Evolutionary conservation across 495 filamentous ascomycete genomes (phyloP), one percentile per base, ranked within the genome.

Genomic region (Podospora pseudopauciseta): DNA sequence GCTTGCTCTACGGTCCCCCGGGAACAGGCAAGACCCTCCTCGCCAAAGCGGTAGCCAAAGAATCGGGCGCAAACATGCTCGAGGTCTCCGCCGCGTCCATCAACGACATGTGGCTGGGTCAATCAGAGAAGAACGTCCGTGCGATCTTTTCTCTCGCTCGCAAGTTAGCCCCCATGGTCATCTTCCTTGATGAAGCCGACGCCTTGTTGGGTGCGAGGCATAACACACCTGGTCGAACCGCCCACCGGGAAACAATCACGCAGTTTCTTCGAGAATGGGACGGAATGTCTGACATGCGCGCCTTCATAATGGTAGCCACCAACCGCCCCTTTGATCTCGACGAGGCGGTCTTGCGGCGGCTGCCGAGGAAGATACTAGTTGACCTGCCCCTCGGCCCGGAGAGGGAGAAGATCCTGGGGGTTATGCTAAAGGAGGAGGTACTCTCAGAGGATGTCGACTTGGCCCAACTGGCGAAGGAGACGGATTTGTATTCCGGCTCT

Each of bases 231-330:
- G 82, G 82, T 27, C 86, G 87, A 67, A 75, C 85, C 1, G 86
- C 85, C 15, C 91, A 95, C 74, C 87, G 95, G 58, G 95, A 98
- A 79, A 89, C 95, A 59, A 96, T 99, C 80, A 99, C 97, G 70
- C 94, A 98, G 76, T 99, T 98, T 76, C 81, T 99, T 49, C 87
- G 92, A n/a, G 95, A 98, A 77, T 99, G 95, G 95, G 95, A 97
- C 72, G 95, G 96, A 18, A 90, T 99, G 86, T 90, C 88, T 55
- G 89, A 92, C 69, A 83, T 88, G 60, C 90, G 90, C 6, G 92
- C 94, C 2, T 98, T 99, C 78, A 96, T 99, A 76, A 97, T 99
- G 96, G 93, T 98, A 0, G 95, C 95, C n/a, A 97, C 93, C 15
- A 98, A 98, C 75, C 83, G 94, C 16, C 94, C 94, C 0, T 97